Evolutionary conservation across 192 early-diverging fungal genomes (phyloP).

Genomic region (Chytriomyces hyalinus): DNA sequence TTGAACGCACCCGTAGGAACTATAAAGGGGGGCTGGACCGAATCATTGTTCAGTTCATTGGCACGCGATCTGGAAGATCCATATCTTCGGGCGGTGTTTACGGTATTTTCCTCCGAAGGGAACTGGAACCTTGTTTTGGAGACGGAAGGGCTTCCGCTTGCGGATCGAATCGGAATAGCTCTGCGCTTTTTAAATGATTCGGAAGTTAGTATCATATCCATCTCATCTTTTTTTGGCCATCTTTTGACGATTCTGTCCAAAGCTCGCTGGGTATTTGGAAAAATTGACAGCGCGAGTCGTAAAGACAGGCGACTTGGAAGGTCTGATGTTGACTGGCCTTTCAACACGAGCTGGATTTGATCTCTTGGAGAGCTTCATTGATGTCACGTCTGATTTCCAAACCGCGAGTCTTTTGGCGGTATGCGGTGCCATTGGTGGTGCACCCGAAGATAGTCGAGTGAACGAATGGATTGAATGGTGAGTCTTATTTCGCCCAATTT

Average conservation of each 20-base stretch:
- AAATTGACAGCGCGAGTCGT: conserved; percentile 60
- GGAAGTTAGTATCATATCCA: conserved; percentile 55
- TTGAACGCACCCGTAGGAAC: conserved; percentile 15
- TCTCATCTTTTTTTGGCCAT: conserved; percentile 6
- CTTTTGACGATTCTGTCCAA: background rate
- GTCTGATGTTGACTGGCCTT: conserved; percentile 84
- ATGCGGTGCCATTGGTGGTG: background rate
- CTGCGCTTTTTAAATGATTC: conserved; percentile 83
- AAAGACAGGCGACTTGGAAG: conserved; percentile 74
- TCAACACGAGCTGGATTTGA: conserved; percentile 61
- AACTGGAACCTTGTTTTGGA: conserved; percentile 81
- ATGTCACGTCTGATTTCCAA: conserved; percentile 90
- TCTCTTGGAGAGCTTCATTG: conserved; percentile 79
- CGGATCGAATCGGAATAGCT: conserved; percentile 82
- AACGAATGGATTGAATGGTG: conserved; percentile 75
- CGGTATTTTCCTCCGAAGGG: conserved; percentile 76
- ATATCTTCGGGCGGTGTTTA: conserved; percentile 87
- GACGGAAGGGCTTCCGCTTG: conserved; percentile 71
- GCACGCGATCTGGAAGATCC: conserved; percentile 69
- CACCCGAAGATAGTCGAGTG: background rate
- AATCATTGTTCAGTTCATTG: conserved; percentile 64
- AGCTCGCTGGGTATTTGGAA: conserved; percentile 71
- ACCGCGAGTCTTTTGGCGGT: conserved; percentile 58
- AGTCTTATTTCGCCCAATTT: background rate
- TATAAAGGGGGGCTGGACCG: conserved; percentile 22